Evolutionary conservation across 441 rosid species (phyloP).

Genomic region (Geranium incanum): DNA sequence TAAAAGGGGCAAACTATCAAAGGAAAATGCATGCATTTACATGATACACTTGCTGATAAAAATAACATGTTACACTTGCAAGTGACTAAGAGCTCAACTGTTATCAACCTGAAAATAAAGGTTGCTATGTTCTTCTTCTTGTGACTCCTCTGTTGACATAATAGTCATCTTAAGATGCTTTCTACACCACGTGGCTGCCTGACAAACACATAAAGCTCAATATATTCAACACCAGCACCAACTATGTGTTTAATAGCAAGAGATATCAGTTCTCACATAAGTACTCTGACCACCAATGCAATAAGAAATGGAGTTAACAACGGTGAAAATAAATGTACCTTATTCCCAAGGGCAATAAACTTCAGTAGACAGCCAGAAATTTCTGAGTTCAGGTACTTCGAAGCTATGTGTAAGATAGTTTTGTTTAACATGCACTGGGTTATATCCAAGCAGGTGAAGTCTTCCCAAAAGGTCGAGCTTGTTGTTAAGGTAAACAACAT

Average conservation of each 20-base stretch:
- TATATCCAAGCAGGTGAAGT: conserved; percentile 79
- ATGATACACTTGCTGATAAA: too few relatives aligned
- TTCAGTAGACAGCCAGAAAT: conserved; percentile 32
- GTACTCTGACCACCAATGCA: conserved; percentile 8
- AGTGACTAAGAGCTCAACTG: conserved; percentile 9
- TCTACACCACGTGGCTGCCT: conserved; percentile 81
- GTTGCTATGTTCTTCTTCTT: conserved; percentile 71
- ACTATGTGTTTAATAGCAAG: not conserved
- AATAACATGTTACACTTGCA: not conserved
- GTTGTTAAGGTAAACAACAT: conserved; percentile 37
- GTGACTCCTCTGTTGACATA: conserved; percentile 72
- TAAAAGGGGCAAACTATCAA: not conserved
- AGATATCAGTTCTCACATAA: not conserved
- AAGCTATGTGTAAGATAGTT: conserved; percentile 48
- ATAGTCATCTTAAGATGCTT: conserved; percentile 81
- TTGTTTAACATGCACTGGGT: conserved; percentile 74
- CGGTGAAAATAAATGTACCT: conserved; percentile 35
- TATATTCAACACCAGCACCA: not conserved
- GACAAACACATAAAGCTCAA: conserved; percentile 11
- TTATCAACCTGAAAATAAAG: conserved; percentile 55
- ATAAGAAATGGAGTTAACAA: not conserved
- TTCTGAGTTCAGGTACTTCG: conserved; percentile 45
- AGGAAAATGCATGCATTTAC: not conserved
- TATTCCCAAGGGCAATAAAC: conserved; percentile 50
- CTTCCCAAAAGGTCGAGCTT: conserved; percentile 63